These are phyloP conservation scores for Fallopia convolvulus DNA, from an alignment of 148 eudicot genomes.

Conservation along the genomic window DNA sequence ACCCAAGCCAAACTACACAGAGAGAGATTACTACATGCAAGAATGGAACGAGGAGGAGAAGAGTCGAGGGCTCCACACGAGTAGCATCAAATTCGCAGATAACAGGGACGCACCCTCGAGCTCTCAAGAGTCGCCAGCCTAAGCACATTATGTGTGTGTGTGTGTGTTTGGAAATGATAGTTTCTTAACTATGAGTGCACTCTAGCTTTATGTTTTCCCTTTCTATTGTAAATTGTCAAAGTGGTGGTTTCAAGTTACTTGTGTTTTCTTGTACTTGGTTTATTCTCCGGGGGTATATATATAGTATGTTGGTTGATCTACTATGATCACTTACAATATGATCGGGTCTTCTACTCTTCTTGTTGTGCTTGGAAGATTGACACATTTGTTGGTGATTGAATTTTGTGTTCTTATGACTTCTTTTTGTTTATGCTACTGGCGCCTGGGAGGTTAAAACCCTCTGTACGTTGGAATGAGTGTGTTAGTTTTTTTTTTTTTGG, in stretches of 20 bases:
- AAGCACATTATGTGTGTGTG: neutral
- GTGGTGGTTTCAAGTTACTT: neutral
- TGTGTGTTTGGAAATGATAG: too few species aligned
- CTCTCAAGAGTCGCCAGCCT: neutral
- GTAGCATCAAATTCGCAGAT: neutral
- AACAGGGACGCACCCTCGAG: neutral
- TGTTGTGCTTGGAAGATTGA: too few species aligned
- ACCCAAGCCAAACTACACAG: conserved; percentile 13
- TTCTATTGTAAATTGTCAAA: neutral
- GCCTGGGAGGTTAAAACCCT: too few species aligned
- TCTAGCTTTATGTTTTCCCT: too few species aligned
- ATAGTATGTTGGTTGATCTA: neutral
- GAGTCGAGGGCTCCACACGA: neutral
- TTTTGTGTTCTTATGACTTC: too few species aligned
- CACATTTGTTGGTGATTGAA: too few species aligned
- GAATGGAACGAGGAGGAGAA: neutral
- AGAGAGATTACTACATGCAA: conserved; percentile 21
- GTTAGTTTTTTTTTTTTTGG: too few species aligned
- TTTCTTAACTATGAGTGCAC: too few species aligned
- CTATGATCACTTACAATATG: neutral
- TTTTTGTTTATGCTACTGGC: too few species aligned
- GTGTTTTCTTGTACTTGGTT: neutral
- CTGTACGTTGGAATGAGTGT: too few species aligned
- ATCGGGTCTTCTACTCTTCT: too few species aligned
- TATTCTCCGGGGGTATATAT: neutral